phyloP scores from a whole-genome alignment of 1,284 basidiomycete genomes.

The Fomes fomentarius region DNA sequence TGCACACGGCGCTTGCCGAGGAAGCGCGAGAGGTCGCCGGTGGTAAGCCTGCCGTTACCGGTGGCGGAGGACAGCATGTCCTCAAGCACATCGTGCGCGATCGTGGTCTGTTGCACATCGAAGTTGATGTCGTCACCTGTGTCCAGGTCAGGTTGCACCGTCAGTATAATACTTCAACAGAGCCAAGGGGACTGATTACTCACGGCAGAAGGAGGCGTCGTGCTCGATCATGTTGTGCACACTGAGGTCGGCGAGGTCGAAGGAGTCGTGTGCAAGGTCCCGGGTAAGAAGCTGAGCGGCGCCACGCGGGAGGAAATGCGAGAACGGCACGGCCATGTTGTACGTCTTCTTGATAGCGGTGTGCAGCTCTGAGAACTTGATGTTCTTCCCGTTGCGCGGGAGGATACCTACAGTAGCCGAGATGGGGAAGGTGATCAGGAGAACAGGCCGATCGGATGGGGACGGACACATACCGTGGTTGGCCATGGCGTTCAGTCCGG shows the following conservation, averaged over 20 bases:
- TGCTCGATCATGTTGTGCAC: slow-evolving; percentile 81
- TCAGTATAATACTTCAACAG: too few relatives aligned
- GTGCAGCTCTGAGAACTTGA: slow-evolving; percentile 63
- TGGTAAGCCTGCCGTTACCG: slow-evolving; percentile 53
- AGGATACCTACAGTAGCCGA: slow-evolving; percentile 57
- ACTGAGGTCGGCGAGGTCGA: slow-evolving; percentile 66
- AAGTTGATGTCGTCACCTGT: slow-evolving; percentile 61
- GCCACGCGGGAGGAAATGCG: slow-evolving; percentile 61
- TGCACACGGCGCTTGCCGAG: slow-evolving; percentile 60
- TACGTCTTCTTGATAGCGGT: slow-evolving; percentile 53
- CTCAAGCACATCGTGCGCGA: slow-evolving; percentile 51
- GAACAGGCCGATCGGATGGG: neutral
- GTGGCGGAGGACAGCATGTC: slow-evolving; percentile 60
- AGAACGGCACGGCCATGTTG: slow-evolving; percentile 73
- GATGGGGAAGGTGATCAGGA: neutral
- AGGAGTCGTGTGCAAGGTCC: slow-evolving; percentile 57
- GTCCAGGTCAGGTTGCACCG: too few relatives aligned
- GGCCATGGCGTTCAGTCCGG: slow-evolving; percentile 72
- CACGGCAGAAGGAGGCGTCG: slow-evolving; percentile 73
- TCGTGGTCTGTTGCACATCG: slow-evolving; percentile 54
- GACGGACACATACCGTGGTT: slow-evolving; percentile 60
- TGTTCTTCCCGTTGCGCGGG: slow-evolving; percentile 64
- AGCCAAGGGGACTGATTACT: neutral
- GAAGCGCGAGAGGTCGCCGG: slow-evolving; percentile 57
- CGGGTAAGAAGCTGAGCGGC: slow-evolving; percentile 60